Base-by-base conservation (phyloP, 2,329 filamentous ascomycete genomes). In the Sarocladiaceae sp. region DNA sequence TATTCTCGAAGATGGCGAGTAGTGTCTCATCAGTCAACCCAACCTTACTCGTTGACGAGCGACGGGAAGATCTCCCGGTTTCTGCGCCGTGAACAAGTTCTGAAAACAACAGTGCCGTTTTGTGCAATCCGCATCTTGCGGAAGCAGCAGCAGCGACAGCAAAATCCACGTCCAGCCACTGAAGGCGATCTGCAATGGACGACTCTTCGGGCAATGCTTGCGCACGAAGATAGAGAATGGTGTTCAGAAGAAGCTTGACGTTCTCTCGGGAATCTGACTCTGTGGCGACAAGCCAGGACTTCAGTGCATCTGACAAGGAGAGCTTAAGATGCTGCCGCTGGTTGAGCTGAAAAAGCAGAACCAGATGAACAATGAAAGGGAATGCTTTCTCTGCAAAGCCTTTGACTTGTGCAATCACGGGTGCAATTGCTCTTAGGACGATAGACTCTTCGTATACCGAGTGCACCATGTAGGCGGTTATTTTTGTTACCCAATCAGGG, bases 161-260 rank as follows among this genome's bases (percentile, higher is more conserved):
- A 51, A 84, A 85, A 58, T 97, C 85, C 20, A 97, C 68, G 20
- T 95, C 85, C 15, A 99, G 74, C 94, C 94, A 98, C 42, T 78
- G 73, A 41, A 82, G 72, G 46, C 93, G 79, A 53, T 95, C 87
- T 6, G 82, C 82, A 51, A 86, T 83, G 0, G 88, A 95, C 0
- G 69, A 67, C 60, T 98, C 93, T 11, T 80, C 76, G 0, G 86
- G 85, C 12, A 83, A 66, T 21, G 77, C 73, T 57, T 94, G 90
- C 3, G 84, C 88, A 29, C 89, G 80, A n/a, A 99, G 73, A 58
- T 97, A 98, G 3, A 98, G 67, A 23, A 98, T 71, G 3, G 83
- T 78, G 50, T 88, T 84, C 31, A 97, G 74, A 1, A 95, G 67
- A 27, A 93, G 73, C 48, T 80, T 81, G 42, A 85, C 66, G 53